Evolutionary conservation across 176 grass and related monocot species (phyloP), one percentile per base, ranked within the genome.

Genomic region (Avena sativa): DNA sequence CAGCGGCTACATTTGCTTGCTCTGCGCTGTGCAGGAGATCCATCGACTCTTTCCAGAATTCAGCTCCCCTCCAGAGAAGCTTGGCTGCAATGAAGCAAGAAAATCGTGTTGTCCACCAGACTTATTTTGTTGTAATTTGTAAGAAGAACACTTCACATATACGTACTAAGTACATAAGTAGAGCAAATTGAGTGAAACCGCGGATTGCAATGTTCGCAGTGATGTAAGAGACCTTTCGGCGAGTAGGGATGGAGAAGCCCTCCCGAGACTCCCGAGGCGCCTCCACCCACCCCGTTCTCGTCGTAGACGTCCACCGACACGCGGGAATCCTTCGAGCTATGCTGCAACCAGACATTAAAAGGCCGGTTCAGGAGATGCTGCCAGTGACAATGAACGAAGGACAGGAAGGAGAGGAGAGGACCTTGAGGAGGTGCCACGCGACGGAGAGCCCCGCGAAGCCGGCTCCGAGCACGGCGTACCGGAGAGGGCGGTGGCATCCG

Each of bases 341-440:
- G 84, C 96, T 98, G 88, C 74, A 79, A 49, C 47, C 40, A 68
- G 14, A 58, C 17, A 20, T n/a, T n/a, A n/a, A n/a, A n/a, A n/a
- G 21, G 23, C 14, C 1, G 15, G 2, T 34, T 83, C 56, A 87
- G 89, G 56, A 14, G n/a, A n/a, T 11, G 57, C 63, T 73, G 19
- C 20, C n/a, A 12, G 34, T 44, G 30, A 16, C 25, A 73, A 13
- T 30, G 53, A 78, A 49, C 15, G 2, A 47, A 48, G 4, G 15
- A 1, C 8, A 14, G 15, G 32, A 2, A 50, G 38, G 40, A 26
- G 38, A 60, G 47, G 43, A 1, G 71, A 63, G 9, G 9, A 94
- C 93, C 91, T 95, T 98, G 82, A 98, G 96, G 88, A 98, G 92
- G 83, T 98, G 84, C 96, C 96, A 98, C 12, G 93, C 93, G 40